Evolutionary conservation across 75 land plant species (phyloP), one percentile per base, ranked within the genome.

Genomic region (Selaginella moellendorffii): DNA sequence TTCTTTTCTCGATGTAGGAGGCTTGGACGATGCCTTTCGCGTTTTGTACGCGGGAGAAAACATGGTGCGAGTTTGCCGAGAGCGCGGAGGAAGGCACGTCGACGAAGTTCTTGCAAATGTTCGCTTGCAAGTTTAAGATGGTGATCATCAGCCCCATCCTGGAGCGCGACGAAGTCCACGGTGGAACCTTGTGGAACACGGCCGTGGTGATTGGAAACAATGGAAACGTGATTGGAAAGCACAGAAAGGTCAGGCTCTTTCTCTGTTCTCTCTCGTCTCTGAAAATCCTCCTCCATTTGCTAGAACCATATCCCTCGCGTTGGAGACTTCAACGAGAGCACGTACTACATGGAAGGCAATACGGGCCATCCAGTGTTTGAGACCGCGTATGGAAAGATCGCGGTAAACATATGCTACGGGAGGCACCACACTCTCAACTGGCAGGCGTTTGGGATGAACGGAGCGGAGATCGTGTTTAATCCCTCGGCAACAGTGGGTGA

Each of bases 331-430:
- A 93, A 93, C 66, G 98, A 93, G 77, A 93, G 98, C 82, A 93
- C 96, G 0, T 93, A 93, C 54, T 88, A 93, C 71, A 93, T 93
- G 98, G 98, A 93, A 76, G 98, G 98, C 24, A 83, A 93, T 76
- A 93, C 96, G n/a, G 98, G 98, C 24, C 96, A 93, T 72, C 98
- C 98, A 23, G 98, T 93, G 24, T 93, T 93, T 72, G 96, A 93
- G 62, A 93, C 98, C 12, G 81, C 65, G 24, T 93, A 59, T 72
- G 98, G 96, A 18, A 93, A 93, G 72, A 89, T 93, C 59, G 98
- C 81, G 8, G 69, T 93, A 5, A 93, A 93, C 54, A 93, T 93
- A 18, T 93, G 98, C 70, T 93, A 93, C 69, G 98, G 98, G 62
- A 85, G 98, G 62, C 98, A 93, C 54, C 98, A 93, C 54, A 95